Evolutionary conservation across 2,329 filamentous ascomycete genomes (phyloP), one percentile per base, ranked within the genome.

Genomic region (Nannizziopsis arthrosporioides): DNA sequence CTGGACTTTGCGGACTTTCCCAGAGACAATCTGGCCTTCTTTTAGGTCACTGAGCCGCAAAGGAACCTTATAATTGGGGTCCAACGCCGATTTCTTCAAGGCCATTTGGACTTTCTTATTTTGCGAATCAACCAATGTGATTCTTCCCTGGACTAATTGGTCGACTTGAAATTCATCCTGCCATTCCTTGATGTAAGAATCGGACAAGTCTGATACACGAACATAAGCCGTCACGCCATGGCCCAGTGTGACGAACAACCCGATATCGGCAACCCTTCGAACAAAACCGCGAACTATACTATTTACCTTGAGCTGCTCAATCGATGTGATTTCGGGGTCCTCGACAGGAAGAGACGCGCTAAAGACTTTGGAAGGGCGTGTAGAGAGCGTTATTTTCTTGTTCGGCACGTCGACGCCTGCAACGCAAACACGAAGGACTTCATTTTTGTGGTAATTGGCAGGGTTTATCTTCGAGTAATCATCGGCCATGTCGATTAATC

Each of bases 101-200:
- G 80, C 93, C 72, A 98, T 74, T 62, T 93, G 86, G 22, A 94
- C 69, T 57, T 88, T 85, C 49, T 81, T 79, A 19, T 79, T 72
- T 34, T 74, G 73, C 5, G 73, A 59, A 57, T 95, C 84, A 19
- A 89, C 77, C 2, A 80, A 72, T 41, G 84, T 78, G 51, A 98
- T 74, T 54, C 90, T 86, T 44, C 88, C 92, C 65, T 84, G 87
- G 47, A 98, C 87, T 5, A 98, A 74, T 66, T 96, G 88, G 59
- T 94, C 87, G 42, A 90, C 71, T 58, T 92, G 81, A 68, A 90
- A 95, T 39, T 82, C 73, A 32, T 85, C 79, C 69, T 94, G 93
- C 92, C 92, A 98, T 52, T 96, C 86, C 66, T 96, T 96, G 58
- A 98, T 70, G 63, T 82, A 98, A 6, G 79, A 77, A 63, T 98